A percentile compares a stretch with the other conserved stretches of the same genome.
Conservation (phyloP, 2,329 filamentous ascomycete genomes). For the Alternaria ethzedia region DNA sequence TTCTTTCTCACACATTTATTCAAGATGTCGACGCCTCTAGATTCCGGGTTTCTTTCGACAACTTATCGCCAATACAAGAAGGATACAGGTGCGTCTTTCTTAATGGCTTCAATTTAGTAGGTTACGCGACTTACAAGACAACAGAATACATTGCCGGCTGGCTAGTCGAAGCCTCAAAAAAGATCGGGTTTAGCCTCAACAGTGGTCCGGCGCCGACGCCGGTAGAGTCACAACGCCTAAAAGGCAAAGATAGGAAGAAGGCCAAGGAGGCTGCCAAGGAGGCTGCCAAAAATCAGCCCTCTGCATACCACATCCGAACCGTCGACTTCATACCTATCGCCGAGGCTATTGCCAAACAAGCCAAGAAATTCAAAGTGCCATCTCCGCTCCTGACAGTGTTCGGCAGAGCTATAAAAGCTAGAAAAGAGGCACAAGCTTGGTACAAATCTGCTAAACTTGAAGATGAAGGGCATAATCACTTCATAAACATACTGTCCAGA, state of each 20-base stretch:
- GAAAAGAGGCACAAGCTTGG: not conserved
- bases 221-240: not conserved
- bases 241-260: not conserved
- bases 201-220: not conserved
- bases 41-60: not conserved
- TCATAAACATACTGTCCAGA: not conserved
- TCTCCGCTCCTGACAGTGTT: not conserved
- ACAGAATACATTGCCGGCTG: not conserved
- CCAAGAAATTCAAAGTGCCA: not conserved
- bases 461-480: not conserved
- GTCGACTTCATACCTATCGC: not conserved
- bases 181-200: not conserved
- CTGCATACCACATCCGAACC: not conserved
- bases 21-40: not conserved
- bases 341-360: not conserved
- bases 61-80: not conserved
- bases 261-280: not conserved
- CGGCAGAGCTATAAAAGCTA: not conserved
- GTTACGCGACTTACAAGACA: not conserved
- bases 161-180: not conserved
- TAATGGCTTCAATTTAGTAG: too few species aligned
- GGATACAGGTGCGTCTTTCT: not conserved
- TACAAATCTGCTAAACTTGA: not conserved
- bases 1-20: not conserved
- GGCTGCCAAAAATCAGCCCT: not conserved